Percentiles rank a stretch among this genome's conserved stretches.
Conservation (phyloP, 1,139 yeast species). For the Arxiozyma telluris region DNA sequence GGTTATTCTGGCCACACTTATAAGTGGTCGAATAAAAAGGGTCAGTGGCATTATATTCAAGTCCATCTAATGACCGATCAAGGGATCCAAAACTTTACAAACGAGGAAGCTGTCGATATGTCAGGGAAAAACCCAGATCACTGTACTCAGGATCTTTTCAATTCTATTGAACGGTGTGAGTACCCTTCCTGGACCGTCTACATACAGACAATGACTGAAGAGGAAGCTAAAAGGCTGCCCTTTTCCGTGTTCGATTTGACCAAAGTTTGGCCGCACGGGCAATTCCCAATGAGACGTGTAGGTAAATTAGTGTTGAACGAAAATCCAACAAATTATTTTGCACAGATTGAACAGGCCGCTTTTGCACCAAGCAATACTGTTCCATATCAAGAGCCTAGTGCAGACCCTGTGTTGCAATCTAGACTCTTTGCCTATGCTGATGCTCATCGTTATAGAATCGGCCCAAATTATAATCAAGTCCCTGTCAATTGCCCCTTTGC, state of each 20-base stretch:
- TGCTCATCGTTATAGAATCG: slow-evolving; percentile 55
- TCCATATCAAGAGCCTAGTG: slow-evolving; percentile 51
- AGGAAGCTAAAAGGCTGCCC: slow-evolving; percentile 50
- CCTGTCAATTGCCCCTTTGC: slow-evolving; percentile 60
- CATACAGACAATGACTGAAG: slow-evolving; percentile 60
- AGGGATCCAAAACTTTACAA: slow-evolving; percentile 47
- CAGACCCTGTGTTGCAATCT: slow-evolving; percentile 53
- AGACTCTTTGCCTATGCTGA: slow-evolving; percentile 52
- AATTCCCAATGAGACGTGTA: slow-evolving; percentile 50
- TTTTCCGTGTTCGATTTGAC: slow-evolving; percentile 65
- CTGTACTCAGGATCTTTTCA: slow-evolving; percentile 56
- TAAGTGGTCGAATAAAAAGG: slow-evolving; percentile 58
- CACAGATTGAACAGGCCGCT: slow-evolving; percentile 54
- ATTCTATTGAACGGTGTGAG: slow-evolving; percentile 51
- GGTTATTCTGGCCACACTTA: slow-evolving; percentile 69
- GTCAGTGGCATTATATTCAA: slow-evolving; percentile 59
- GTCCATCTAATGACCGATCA: slow-evolving; percentile 54
- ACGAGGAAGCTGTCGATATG: slow-evolving; percentile 49
- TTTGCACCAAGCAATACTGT: slow-evolving; percentile 51
- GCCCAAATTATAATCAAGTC: slow-evolving; percentile 53
- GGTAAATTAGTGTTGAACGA: slow-evolving; percentile 48
- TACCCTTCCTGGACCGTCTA: slow-evolving; percentile 57
- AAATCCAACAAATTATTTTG: slow-evolving; percentile 49
- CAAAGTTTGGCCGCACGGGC: slow-evolving; percentile 51
- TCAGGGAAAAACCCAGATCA: slow-evolving; percentile 59